A percentile compares a stretch with the other conserved stretches of the same genome.
Conservation (phyloP, 768 basidiomycete species). For the Rhizopogon vulgaris region DNA sequence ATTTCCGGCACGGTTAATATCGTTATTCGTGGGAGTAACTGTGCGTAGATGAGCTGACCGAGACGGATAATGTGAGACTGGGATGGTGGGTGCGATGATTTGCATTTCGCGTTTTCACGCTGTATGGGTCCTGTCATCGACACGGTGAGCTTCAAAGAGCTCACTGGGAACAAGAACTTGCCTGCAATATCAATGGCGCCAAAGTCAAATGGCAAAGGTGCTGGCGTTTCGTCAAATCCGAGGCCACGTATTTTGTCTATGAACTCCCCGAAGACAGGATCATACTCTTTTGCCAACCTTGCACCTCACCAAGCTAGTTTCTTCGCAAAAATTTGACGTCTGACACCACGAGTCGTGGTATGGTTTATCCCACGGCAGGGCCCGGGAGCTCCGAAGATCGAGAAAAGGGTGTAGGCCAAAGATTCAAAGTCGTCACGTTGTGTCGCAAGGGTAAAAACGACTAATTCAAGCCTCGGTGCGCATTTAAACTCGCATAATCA, state of each 20-base stretch:
- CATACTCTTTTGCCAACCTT: not conserved
- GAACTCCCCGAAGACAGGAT: not conserved
- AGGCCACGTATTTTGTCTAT: not conserved
- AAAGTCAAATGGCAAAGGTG: not conserved
- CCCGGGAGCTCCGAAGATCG: not conserved
- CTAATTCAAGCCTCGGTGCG: constrained; percentile 10
- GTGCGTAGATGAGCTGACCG: not conserved
- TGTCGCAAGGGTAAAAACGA: not conserved
- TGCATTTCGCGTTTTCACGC: too few species aligned
- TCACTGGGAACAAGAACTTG: not conserved
- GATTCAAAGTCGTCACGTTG: not conserved
- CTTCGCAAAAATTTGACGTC: not conserved
- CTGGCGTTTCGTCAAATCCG: not conserved
- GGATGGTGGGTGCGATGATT: not conserved
- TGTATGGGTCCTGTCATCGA: too few species aligned
- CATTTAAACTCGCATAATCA: constrained; percentile 28
- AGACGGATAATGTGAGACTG: not conserved
- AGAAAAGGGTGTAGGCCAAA: not conserved
- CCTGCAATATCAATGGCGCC: not conserved
- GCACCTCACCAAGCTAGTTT: not conserved
- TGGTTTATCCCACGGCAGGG: not conserved
- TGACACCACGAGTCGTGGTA: not conserved
- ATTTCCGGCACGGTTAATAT: too few species aligned
- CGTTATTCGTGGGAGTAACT: not conserved
- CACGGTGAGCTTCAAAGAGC: not conserved